A percentile compares a stretch with the other conserved stretches of the same genome.
Conservation (phyloP, 179 eudicot species). For the Pouteria campechiana region DNA sequence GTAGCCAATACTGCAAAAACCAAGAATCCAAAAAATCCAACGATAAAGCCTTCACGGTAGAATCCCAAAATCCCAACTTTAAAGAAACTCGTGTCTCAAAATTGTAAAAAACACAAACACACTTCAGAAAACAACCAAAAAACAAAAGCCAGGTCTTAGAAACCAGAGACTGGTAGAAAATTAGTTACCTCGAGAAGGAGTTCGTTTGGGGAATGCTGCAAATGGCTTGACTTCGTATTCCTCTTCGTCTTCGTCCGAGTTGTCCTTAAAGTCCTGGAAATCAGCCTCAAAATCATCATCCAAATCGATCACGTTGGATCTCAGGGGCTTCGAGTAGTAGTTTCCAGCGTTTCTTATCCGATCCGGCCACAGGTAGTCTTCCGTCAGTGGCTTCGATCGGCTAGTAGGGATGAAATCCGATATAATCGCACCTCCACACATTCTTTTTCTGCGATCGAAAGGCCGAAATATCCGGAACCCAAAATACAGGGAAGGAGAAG, state of each 20-base stretch:
- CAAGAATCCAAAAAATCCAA: too few relatives aligned
- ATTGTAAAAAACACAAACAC: neutral
- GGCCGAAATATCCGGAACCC: too few relatives aligned
- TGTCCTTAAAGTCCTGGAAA: conserved; percentile 47
- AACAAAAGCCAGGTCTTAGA: too few relatives aligned
- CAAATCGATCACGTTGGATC: conserved; percentile 23
- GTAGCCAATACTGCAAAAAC: too few relatives aligned
- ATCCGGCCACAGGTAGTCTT: conserved; percentile 46
- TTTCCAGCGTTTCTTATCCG: conserved; percentile 12
- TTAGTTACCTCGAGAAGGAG: conserved; percentile 7
- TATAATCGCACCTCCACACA: conserved; percentile 93
- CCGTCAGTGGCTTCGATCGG: conserved; percentile 27
- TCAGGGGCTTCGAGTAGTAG: conserved; percentile 40
- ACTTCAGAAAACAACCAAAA: too few relatives aligned
- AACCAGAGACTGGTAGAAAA: too few relatives aligned
- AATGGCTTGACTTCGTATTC: conserved; percentile 17
- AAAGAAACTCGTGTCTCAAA: neutral
- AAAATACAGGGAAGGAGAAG: too few relatives aligned
- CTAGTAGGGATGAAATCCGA: conserved; percentile 38
- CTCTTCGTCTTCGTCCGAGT: conserved; percentile 21
- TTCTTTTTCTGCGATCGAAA: too few relatives aligned
- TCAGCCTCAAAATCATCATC: conserved; percentile 74
- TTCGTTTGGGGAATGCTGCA: conserved; percentile 17
- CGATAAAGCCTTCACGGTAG: too few relatives aligned
- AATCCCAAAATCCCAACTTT: too few relatives aligned